A percentile compares a stretch with the other conserved stretches of the same genome.
Evolutionary conservation across 306 rosid species (phyloP).

Genomic region (Albizia julibrissin): DNA sequence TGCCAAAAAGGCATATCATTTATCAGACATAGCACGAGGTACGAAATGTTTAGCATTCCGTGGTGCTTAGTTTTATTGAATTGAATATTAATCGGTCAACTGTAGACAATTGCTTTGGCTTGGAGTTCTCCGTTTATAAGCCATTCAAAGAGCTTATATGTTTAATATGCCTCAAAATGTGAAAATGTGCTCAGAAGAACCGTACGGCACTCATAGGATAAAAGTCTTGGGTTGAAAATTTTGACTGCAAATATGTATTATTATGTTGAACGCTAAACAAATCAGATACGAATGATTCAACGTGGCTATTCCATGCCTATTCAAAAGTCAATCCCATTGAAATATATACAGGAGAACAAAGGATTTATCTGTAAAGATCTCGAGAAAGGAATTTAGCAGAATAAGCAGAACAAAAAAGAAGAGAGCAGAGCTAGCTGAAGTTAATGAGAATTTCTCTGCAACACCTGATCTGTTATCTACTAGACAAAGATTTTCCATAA

Average conservation of each 20-base stretch:
- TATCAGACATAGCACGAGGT: background rate
- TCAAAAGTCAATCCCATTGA: slow-evolving; percentile 28
- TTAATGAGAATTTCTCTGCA: background rate
- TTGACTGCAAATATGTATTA: slow-evolving; percentile 3
- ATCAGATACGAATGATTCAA: slow-evolving; percentile 26
- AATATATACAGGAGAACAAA: slow-evolving; percentile 17
- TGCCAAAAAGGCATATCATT: slow-evolving; percentile 38
- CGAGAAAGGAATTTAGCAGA: background rate
- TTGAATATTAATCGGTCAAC: slow-evolving; percentile 44
- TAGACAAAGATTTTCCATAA: background rate
- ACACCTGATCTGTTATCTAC: slow-evolving; percentile 28
- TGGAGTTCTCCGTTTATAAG: slow-evolving; percentile 36
- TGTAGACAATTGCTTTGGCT: slow-evolving; percentile 30
- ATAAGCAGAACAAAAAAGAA: slow-evolving; percentile 2
- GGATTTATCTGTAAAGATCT: slow-evolving; percentile 11
- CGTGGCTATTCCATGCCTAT: slow-evolving; percentile 4
- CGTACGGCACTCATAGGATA: slow-evolving; percentile 5
- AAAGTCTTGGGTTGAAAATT: slow-evolving; percentile 32
- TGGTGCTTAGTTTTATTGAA: slow-evolving; percentile 11
- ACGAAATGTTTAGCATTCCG: slow-evolving; percentile 1
- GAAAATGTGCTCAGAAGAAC: background rate
- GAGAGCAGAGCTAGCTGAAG: slow-evolving; percentile 15
- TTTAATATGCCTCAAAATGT: background rate
- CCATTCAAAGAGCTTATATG: slow-evolving; percentile 34
- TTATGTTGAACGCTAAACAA: background rate